Evolutionary conservation across 2,329 filamentous ascomycete species (phyloP).

Genomic region (Fusarium acutatum): DNA sequence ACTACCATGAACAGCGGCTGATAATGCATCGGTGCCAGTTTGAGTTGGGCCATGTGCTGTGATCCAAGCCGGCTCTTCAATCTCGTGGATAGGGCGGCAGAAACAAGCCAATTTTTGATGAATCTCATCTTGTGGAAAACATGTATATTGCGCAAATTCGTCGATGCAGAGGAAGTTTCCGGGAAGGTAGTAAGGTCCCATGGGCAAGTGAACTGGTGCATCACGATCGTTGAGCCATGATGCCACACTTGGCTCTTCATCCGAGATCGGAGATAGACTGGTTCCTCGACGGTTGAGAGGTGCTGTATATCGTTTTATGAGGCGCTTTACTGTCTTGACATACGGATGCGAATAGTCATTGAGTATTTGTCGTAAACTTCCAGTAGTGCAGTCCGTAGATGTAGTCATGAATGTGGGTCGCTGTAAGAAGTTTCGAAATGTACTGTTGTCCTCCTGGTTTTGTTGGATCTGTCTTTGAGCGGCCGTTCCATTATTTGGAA

Average conservation of each 20-base stretch:
- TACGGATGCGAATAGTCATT: conserved; percentile 46
- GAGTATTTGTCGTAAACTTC: conserved; percentile 47
- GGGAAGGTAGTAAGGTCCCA: conserved; percentile 50
- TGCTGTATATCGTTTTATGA: conserved; percentile 52
- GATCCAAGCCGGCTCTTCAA: conserved; percentile 44
- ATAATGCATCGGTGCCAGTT: conserved; percentile 23
- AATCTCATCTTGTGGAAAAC: conserved; percentile 28
- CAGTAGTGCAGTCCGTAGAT: conserved; percentile 51
- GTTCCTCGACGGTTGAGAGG: conserved; percentile 33
- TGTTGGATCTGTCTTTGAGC: neutral
- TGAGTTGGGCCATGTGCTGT: conserved; percentile 37
- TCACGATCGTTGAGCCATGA: conserved; percentile 45
- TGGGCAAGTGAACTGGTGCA: conserved; percentile 32
- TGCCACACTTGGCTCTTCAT: conserved; percentile 16
- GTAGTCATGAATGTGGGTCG: conserved; percentile 49
- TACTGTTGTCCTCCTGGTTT: conserved; percentile 18
- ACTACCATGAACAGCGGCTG: neutral
- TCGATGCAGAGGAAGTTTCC: conserved; percentile 59
- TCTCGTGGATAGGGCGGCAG: conserved; percentile 41
- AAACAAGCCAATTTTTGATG: conserved; percentile 43
- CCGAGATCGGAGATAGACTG: conserved; percentile 39
- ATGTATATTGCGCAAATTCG: conserved; percentile 23
- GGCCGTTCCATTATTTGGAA: neutral
- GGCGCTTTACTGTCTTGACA: conserved; percentile 48
- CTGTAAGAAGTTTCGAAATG: conserved; percentile 44